Evolutionary conservation across 768 basidiomycete genomes (phyloP), one percentile per base, ranked within the genome.

Genomic region (Pulveroboletus sp.): DNA sequence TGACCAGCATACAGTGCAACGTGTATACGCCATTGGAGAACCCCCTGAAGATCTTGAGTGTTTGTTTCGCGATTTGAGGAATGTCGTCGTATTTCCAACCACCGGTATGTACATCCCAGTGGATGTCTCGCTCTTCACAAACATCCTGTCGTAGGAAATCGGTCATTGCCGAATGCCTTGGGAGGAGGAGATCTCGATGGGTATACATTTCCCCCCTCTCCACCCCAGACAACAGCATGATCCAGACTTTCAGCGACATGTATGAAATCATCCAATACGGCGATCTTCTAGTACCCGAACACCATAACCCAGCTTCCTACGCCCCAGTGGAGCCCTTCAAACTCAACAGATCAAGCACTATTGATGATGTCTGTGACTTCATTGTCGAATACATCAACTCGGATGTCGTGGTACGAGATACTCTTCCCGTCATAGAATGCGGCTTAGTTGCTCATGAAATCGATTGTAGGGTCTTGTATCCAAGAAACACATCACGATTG

Each of bases 381-480:
- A 71, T 93, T 20, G 81, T 89, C 13, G 82, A 92, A 57, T 93
- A 91, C 47, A 89, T 93, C 62, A 77, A 87, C 54, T 89, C 88
- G 0, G 88, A 92, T 59, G 78, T 89, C 36, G 67, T 89, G 76
- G 87, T 89, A 67, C 17, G 76, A 60, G 3, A 34, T 7, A 19
- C 2, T 4, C 29, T 27, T 31, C 17, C 43, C 12, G n/a, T 31
- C 20, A 14, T 22, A 6, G 2, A 32, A 43, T 8, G 19, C 7
- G n/a, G 1, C 14, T 30, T 14, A 19, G 30, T 54, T 13, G 13
- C 42, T 58, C 46, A 64, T 14, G 27, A 26, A 12, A 35, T 55
- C 32, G 49, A 22, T 47, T 37, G 8, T 50, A 88, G 87, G 86
- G 88, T 10, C 69, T 91, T 9, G 55, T 90, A 16, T 82, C 86